Percentiles rank a stretch among this genome's conserved stretches.
Conservation (phyloP, 2,329 filamentous ascomycete genomes). For the Trichoderma simmonsii region DNA sequence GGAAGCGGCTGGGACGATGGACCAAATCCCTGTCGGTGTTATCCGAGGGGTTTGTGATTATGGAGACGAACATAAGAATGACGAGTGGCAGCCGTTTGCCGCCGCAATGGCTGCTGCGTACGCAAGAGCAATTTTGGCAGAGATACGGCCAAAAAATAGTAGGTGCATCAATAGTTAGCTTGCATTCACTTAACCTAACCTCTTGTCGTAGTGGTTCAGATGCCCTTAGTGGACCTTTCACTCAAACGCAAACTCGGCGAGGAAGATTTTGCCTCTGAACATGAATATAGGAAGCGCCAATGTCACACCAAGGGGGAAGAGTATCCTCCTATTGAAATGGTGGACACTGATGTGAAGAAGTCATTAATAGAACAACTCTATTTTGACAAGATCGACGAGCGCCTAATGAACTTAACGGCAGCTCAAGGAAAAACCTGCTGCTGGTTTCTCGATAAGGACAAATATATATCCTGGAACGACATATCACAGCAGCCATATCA, state of each 20-base stretch:
- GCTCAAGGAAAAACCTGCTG: conserved; percentile 19
- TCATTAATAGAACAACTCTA: background rate
- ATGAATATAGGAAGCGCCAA: background rate
- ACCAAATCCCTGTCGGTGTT: conserved; percentile 10
- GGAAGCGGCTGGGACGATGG: conserved; percentile 18
- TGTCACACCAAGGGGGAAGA: background rate
- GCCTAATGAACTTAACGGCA: background rate
- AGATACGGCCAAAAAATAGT: background rate
- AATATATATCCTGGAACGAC: conserved; percentile 21
- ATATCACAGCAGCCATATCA: background rate
- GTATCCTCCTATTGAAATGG: background rate
- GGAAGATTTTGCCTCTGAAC: background rate
- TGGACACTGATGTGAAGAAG: background rate
- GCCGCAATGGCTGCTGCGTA: conserved; percentile 18
- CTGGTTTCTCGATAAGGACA: conserved; percentile 16
- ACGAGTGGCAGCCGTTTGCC: conserved; percentile 14
- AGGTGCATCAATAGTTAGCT: background rate
- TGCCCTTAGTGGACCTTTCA: rapidly evolving
- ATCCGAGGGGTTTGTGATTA: conserved; percentile 17
- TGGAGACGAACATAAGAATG: conserved; percentile 14
- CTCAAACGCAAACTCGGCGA: background rate
- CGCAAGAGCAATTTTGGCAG: background rate
- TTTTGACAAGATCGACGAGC: background rate
- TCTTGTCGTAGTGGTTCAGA: background rate
- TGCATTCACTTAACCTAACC: background rate